Percentiles rank a stretch among this genome's conserved stretches.
Conservation (phyloP, 371 early-diverging fungal genomes). For the Zancudomyces culisetae region DNA sequence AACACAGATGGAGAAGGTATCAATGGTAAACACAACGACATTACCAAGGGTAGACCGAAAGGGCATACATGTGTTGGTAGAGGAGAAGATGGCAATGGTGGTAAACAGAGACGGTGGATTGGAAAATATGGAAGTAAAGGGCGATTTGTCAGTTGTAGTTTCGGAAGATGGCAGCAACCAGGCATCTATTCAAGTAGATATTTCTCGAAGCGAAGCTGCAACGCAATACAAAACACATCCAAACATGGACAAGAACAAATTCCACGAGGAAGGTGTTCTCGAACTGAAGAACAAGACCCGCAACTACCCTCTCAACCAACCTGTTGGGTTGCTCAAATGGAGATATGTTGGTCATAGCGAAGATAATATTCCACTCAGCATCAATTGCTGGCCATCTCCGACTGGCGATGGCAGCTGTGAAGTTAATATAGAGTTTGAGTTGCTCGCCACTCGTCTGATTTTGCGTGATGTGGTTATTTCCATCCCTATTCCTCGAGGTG, state of each 20-base stretch:
- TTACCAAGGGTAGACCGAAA: conserved; percentile 1
- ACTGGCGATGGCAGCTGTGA: conserved; percentile 68
- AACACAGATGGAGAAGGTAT: conserved; percentile 2
- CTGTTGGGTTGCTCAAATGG: conserved; percentile 77
- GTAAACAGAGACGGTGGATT: conserved; percentile 85
- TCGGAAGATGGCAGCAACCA: conserved; percentile 39
- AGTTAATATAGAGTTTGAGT: conserved; percentile 87
- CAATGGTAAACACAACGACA: conserved; percentile 7
- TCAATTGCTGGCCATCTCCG: conserved; percentile 92
- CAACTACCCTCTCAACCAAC: conserved; percentile 72
- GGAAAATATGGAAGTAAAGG: conserved; percentile 79
- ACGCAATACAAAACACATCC: conserved; percentile 38
- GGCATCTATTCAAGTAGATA: conserved; percentile 55
- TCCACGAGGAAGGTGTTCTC: conserved; percentile 45
- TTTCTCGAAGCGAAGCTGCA: not conserved
- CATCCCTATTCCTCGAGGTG: conserved; percentile 73
- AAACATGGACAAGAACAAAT: conserved; percentile 84
- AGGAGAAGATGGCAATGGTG: conserved; percentile 62
- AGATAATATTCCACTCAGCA: conserved; percentile 58
- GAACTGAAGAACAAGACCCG: conserved; percentile 57
- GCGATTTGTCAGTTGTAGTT: conserved; percentile 62
- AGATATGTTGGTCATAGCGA: conserved; percentile 63
- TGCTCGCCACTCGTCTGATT: conserved; percentile 48
- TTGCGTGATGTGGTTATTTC: conserved; percentile 70
- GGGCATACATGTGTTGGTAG: conserved; percentile 65